Conservation (phyloP, 495 filamentous ascomycete species). For the Viridothelium virens region DNA sequence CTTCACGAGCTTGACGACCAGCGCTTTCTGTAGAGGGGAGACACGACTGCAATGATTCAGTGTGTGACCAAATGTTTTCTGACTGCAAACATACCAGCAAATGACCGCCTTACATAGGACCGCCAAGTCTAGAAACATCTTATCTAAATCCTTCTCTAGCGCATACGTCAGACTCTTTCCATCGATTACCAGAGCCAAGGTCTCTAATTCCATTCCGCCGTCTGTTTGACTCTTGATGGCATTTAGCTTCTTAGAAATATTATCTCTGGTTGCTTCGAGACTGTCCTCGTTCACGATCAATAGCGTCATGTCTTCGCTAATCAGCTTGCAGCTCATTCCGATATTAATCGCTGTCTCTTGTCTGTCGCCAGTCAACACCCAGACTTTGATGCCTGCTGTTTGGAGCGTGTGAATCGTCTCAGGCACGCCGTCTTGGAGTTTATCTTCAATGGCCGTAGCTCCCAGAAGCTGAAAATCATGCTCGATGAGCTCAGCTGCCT, state of each 20-base stretch:
- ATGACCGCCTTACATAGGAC: slow-evolving; percentile 97
- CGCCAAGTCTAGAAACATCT: slow-evolving; percentile 85
- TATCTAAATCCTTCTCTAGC: slow-evolving; percentile 89
- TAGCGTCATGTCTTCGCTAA: slow-evolving; percentile 97
- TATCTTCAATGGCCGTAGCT: slow-evolving; percentile 96
- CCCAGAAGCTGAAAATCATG: slow-evolving; percentile 84
- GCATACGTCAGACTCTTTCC: slow-evolving; percentile 92
- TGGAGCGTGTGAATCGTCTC: slow-evolving; percentile 98
- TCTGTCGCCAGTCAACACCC: slow-evolving; percentile 95
- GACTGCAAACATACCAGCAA: slow-evolving; percentile 58
- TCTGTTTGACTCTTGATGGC: slow-evolving; percentile 71
- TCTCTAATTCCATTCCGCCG: slow-evolving; percentile 68
- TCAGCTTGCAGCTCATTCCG: slow-evolving; percentile 98
- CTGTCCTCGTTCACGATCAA: slow-evolving; percentile 91
- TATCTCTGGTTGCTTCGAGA: slow-evolving; percentile 66
- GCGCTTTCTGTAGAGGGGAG: slow-evolving; percentile 94
- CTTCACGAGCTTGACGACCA: slow-evolving; percentile 98
- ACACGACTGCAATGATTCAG: slow-evolving; percentile 57
- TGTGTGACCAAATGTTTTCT: background rate
- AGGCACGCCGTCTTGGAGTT: slow-evolving; percentile 92
- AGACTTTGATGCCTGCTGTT: slow-evolving; percentile 95
- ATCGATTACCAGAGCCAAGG: slow-evolving; percentile 92
- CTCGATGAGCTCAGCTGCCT: slow-evolving; percentile 93
- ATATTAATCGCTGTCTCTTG: slow-evolving; percentile 99
- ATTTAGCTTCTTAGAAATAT: slow-evolving; percentile 83